Conservation (phyloP, 768 basidiomycete genomes). For the Macrolepiota fuliginosa region DNA sequence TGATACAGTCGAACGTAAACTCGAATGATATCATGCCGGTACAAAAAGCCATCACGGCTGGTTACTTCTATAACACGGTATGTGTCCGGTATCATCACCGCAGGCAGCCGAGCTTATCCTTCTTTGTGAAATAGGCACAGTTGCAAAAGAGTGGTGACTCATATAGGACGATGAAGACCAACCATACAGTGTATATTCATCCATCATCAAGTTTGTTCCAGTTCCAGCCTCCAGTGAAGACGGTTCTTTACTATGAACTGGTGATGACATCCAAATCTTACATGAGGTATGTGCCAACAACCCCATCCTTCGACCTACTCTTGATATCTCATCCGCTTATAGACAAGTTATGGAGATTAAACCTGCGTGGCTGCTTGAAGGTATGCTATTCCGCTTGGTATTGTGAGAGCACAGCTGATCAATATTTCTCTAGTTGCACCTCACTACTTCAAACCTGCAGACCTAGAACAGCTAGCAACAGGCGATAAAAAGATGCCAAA, state of each 20-base stretch:
- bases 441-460: constrained; percentile 90
- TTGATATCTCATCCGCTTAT: constrained; percentile 1
- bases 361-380: constrained; percentile 90
- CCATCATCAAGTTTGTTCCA: constrained; percentile 96
- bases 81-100: constrained; percentile 22
- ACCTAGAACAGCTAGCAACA: constrained; percentile 73
- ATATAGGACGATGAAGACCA: constrained; percentile 94
- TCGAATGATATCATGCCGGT: constrained; percentile 89
- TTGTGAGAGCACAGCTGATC: constrained; percentile 5
- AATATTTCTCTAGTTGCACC: constrained; percentile 68
- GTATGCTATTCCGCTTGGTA: constrained; percentile 36
- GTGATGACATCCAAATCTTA: constrained; percentile 98
- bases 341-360: constrained; percentile 99
- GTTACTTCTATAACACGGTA: constrained; percentile 95
- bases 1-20: constrained; percentile 85
- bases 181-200: constrained; percentile 95
- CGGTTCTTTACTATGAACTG: constrained; percentile 92
- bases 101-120: background rate
- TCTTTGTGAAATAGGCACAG: constrained; percentile 56
- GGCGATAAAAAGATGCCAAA: constrained; percentile 98
- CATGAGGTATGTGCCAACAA: constrained; percentile 55
- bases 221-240: constrained; percentile 89
- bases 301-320: background rate
- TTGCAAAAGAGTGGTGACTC: constrained; percentile 96
- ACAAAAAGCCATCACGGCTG: constrained; percentile 93